A percentile compares a stretch with the other conserved stretches of the same genome.
Conservation (phyloP, 2,329 filamentous ascomycete genomes). For the Ascochyta pisi region DNA sequence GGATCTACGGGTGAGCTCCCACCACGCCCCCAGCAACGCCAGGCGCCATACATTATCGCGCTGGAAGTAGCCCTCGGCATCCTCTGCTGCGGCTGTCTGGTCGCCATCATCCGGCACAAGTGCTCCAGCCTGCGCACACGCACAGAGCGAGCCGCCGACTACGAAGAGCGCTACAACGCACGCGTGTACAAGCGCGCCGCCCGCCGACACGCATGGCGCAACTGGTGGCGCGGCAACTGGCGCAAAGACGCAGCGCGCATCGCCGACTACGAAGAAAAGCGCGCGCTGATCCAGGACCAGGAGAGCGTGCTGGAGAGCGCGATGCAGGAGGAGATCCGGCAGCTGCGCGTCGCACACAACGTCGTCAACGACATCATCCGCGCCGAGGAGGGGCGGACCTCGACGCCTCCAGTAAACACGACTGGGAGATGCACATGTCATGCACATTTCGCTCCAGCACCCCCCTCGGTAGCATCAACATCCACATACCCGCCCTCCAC, state of each 20-base stretch:
- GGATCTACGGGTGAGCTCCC: constrained; percentile 25
- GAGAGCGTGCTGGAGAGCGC: constrained; percentile 55
- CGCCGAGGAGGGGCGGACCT: constrained; percentile 47
- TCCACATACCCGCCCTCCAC: constrained; percentile 41
- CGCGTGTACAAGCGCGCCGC: constrained; percentile 62
- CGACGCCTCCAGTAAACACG: neutral
- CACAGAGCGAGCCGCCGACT: constrained; percentile 60
- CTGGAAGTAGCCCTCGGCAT: constrained; percentile 54
- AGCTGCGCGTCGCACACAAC: constrained; percentile 60
- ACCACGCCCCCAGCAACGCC: constrained; percentile 27
- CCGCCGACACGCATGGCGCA: constrained; percentile 57
- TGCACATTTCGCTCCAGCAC: constrained; percentile 12
- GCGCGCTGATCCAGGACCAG: constrained; percentile 55
- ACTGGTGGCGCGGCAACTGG: constrained; percentile 56
- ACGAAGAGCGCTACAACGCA: constrained; percentile 61
- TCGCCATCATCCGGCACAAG: constrained; percentile 55
- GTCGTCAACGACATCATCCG: constrained; percentile 59
- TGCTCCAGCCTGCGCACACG: constrained; percentile 59
- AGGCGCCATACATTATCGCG: constrained; percentile 48
- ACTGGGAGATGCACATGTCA: constrained; percentile 27
- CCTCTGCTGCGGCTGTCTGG: constrained; percentile 54
- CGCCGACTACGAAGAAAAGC: constrained; percentile 60
- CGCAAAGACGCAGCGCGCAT: constrained; percentile 38
- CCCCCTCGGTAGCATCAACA: constrained; percentile 38
- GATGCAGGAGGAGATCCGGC: constrained; percentile 56